Evolutionary conservation across 2,329 filamentous ascomycete species (phyloP), one percentile per base, ranked within the genome.

Genomic region (Cryphonectria radicalis): DNA sequence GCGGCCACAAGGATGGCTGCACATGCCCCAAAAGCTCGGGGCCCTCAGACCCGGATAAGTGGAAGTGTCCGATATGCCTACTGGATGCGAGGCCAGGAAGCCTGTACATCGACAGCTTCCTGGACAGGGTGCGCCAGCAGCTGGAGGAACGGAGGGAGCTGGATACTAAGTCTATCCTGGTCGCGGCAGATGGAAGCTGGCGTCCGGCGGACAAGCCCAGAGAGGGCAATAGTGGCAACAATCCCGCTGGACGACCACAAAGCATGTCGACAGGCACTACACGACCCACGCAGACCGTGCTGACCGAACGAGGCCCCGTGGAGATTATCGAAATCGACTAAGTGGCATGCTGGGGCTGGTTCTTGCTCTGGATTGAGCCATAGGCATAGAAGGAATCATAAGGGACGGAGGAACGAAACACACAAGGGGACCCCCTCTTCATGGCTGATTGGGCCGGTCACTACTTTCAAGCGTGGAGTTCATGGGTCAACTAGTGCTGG

Each of bases 61-160:
- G 95, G 94, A 91, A 88, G 74, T 99, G 96, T 76, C 96, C 96
- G 0, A 89, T 97, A 42, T 98, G 95, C 79, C 85, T 85, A 37
- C 83, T 82, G 43, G 95, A 98, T 79, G 94, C 92, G 14, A 88
- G 95, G 19, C 96, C 95, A 0, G 83, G 85, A 35, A 88, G 84
- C 72, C 86, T 98, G 0, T 80, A 89, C 2, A 83, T 95, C 7
- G 95, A 98, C 77, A 88, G 88, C 1, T 98, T 94, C 78, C 83
- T 98, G 62, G 77, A 85, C 17, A 81, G 87, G 0, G 89, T 98
- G 0, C 86, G 89, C 19, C 76, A 80, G 1, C 79, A 86, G 63
- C 82, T 97, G 14, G 82, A 83, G 59, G 75, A 78, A 14, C 80
- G 84, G 37, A 82, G 85, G 25, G 81, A 84, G 53, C 77, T 90